These are phyloP conservation scores for Dothideomycetes sp. DNA, from an alignment of 2,329 filamentous ascomycete species.

Conservation along the genomic window DNA sequence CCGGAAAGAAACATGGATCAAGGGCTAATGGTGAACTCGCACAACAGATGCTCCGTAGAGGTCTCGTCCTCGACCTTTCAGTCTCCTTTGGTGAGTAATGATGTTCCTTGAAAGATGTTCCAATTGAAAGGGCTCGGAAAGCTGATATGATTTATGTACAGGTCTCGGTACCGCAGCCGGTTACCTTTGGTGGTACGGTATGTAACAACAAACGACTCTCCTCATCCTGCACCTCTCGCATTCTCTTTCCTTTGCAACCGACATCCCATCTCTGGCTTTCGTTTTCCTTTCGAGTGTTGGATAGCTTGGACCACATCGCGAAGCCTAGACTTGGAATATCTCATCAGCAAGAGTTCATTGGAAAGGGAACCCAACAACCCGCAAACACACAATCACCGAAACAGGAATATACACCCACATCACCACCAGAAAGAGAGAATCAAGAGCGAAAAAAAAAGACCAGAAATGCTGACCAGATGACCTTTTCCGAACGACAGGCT, in stretches of 20 bases:
- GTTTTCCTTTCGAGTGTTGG: too few species aligned
- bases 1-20: too few species aligned
- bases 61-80: conserved; percentile 57
- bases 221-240: not conserved
- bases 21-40: too few species aligned
- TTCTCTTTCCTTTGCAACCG: not conserved
- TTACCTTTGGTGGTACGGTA: conserved; percentile 61
- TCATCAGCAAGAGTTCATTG: too few species aligned
- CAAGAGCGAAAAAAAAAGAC: not conserved
- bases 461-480: conserved; percentile 12
- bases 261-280: not conserved
- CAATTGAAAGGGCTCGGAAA: too few species aligned
- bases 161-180: conserved; percentile 54
- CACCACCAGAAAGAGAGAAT: not conserved
- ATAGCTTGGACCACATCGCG: not conserved
- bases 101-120: too few species aligned
- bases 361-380: not conserved
- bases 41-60: conserved; percentile 54
- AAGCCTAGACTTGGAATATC: too few species aligned
- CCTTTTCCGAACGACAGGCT: conserved; percentile 39
- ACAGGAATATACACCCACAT: too few species aligned
- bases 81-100: conserved; percentile 55
- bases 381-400: not conserved
- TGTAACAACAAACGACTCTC: conserved; percentile 24
- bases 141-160: conserved; percentile 21